phyloP scores from a whole-genome alignment of 2,329 filamentous ascomycete genomes.

The Aspergillus udagawae region DNA sequence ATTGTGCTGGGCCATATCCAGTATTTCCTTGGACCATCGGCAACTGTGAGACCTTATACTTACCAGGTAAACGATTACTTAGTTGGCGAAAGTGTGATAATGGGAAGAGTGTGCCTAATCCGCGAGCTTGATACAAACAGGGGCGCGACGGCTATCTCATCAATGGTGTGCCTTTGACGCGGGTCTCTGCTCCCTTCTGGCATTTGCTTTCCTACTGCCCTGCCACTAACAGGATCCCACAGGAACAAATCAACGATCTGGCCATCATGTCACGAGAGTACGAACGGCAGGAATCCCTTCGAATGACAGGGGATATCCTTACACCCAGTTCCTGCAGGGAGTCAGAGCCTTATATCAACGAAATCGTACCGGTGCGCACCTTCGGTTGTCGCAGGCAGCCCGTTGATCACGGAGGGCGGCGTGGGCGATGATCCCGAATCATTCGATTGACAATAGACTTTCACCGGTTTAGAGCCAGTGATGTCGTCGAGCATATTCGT shows the following conservation, averaged over 20 bases:
- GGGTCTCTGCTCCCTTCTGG: conserved; percentile 27
- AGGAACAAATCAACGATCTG: conserved; percentile 51
- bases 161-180: conserved; percentile 43
- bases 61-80: conserved; percentile 38
- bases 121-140: conserved; percentile 25
- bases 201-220: neutral
- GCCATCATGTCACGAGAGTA: conserved; percentile 45
- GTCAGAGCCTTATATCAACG: conserved; percentile 41
- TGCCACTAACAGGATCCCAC: conserved; percentile 7
- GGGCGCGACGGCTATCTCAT: conserved; percentile 49
- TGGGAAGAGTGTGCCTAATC: conserved; percentile 19
- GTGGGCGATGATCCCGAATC: conserved; percentile 3
- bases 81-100: neutral
- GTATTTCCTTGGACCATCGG: conserved; percentile 46
- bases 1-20: conserved; percentile 48
- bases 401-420: conserved; percentile 28
- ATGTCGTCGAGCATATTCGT: neutral
- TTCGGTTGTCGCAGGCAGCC: conserved; percentile 27
- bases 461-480: neutral
- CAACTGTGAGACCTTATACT: conserved; percentile 45
- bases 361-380: conserved; percentile 35
- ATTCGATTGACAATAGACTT: neutral
- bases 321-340: conserved; percentile 16
- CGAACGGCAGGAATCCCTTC: conserved; percentile 44
- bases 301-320: conserved; percentile 36